Evolutionary conservation across 805 yeast genomes (phyloP).

Genomic region (Kuraishia hungarica): DNA sequence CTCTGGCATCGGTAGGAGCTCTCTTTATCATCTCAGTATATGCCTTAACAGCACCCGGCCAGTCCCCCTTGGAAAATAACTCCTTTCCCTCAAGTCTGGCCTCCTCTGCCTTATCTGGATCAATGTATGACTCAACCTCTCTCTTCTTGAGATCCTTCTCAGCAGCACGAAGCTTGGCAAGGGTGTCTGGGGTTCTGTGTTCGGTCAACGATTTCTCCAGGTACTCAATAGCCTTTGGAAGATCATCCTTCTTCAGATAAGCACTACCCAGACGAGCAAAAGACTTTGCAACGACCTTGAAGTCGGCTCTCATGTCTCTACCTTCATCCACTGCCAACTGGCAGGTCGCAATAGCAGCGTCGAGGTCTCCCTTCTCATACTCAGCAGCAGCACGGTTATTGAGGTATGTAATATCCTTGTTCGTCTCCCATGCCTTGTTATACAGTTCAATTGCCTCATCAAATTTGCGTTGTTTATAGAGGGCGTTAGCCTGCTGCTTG

Average conservation of each 20-base stretch:
- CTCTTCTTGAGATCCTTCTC: constrained; percentile 77
- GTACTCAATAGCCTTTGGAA: constrained; percentile 61
- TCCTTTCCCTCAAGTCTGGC: constrained; percentile 93
- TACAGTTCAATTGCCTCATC: constrained; percentile 89
- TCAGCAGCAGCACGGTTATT: constrained; percentile 98
- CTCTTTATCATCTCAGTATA: constrained; percentile 95
- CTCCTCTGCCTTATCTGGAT: constrained; percentile 90
- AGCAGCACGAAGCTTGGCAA: constrained; percentile 77
- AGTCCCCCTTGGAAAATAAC: constrained; percentile 80
- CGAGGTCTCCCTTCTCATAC: constrained; percentile 89
- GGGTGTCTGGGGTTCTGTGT: constrained; percentile 91
- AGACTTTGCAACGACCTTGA: constrained; percentile 85
- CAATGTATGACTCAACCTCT: constrained; percentile 72
- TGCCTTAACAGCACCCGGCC: constrained; percentile 94
- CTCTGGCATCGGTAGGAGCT: constrained; percentile 95
- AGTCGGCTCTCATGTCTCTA: constrained; percentile 84
- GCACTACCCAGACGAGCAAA: constrained; percentile 85
- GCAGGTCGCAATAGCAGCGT: constrained; percentile 76
- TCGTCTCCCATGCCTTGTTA: constrained; percentile 75
- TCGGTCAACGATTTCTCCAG: constrained; percentile 93
- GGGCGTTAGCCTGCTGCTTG: constrained; percentile 78
- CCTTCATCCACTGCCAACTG: constrained; percentile 81
- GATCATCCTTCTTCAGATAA: constrained; percentile 68
- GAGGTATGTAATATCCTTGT: constrained; percentile 82
- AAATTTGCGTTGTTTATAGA: constrained; percentile 81